A percentile compares a stretch with the other conserved stretches of the same genome.
These are phyloP conservation scores for Xylaria sp. DNA, from an alignment of 2,329 filamentous ascomycete species.

Conservation along the genomic window DNA sequence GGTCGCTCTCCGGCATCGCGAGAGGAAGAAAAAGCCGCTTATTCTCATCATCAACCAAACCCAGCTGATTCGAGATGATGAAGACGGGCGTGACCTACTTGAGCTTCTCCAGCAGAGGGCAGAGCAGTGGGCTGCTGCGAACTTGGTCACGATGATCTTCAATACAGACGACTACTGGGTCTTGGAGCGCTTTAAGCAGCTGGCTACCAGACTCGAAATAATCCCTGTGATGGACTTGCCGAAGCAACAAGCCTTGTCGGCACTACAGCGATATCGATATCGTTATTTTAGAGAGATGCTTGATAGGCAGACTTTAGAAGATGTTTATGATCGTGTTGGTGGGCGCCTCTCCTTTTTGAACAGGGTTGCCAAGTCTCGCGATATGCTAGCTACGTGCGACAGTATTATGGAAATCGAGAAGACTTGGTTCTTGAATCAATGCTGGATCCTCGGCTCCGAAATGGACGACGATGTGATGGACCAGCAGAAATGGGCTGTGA, in stretches of 20 bases:
- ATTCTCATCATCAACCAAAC: constrained; percentile 95
- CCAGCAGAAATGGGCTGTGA: constrained; percentile 92
- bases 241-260: constrained; percentile 79
- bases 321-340: constrained; percentile 87
- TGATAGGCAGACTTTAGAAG: constrained; percentile 67
- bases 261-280: constrained; percentile 81
- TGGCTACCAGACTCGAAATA: constrained; percentile 94
- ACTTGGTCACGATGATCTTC: constrained; percentile 90
- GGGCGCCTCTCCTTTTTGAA: constrained; percentile 89
- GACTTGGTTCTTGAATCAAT: constrained; percentile 82
- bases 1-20: constrained; percentile 79
- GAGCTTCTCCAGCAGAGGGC: constrained; percentile 95
- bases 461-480: constrained; percentile 99
- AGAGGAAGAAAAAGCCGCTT: constrained; percentile 72
- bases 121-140: constrained; percentile 94
- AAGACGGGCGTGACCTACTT: constrained; percentile 90
- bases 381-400: constrained; percentile 84
- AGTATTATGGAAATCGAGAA: constrained; percentile 76
- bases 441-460: constrained; percentile 77
- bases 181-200: constrained; percentile 91
- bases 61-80: constrained; percentile 89
- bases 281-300: constrained; percentile 77
- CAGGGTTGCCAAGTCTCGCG: constrained; percentile 82
- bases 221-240: constrained; percentile 85
- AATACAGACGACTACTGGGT: constrained; percentile 99